Evolutionary conservation across 352 stramenopile species (phyloP).

Genomic region (Pythium aquatile): DNA sequence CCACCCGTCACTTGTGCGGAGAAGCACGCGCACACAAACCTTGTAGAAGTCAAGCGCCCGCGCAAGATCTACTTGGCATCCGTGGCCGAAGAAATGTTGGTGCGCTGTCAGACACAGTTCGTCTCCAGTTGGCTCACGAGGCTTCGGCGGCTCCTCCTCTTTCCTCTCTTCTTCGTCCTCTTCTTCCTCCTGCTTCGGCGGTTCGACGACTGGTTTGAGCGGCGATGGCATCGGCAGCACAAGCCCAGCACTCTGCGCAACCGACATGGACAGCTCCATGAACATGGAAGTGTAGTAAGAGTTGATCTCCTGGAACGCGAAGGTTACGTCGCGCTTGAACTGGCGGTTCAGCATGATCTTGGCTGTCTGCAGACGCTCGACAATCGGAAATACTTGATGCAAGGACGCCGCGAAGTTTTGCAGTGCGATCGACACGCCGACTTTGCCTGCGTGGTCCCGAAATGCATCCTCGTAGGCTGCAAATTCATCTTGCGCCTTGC

Average conservation of each 20-base stretch:
- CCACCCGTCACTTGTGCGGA: neutral
- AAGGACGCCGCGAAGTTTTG: constrained; percentile 77
- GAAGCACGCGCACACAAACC: constrained; percentile 24
- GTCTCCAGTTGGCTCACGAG: constrained; percentile 16
- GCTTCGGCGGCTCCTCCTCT: neutral
- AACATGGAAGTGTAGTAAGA: constrained; percentile 84
- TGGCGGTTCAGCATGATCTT: constrained; percentile 79
- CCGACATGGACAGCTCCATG: constrained; percentile 77
- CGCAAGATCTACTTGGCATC: constrained; percentile 30
- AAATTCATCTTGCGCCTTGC: constrained; percentile 81
- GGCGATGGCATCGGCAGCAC: constrained; percentile 43
- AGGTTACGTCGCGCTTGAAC: constrained; percentile 72
- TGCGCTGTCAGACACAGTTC: constrained; percentile 61
- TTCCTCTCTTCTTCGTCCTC: neutral
- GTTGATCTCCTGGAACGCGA: constrained; percentile 85
- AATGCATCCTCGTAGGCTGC: constrained; percentile 61
- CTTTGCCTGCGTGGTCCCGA: constrained; percentile 41
- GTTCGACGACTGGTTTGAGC: constrained; percentile 9
- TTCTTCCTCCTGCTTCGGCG: constrained; percentile 5
- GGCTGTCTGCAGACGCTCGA: constrained; percentile 49
- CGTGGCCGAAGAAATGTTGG: constrained; percentile 64
- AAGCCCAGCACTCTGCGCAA: constrained; percentile 50
- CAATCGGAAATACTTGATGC: constrained; percentile 48
- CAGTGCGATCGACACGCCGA: constrained; percentile 65
- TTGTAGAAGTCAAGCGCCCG: constrained; percentile 58